phyloP scores from a whole-genome alignment of 2,329 filamentous ascomycete species.

The Colletotrichum caudatum region DNA sequence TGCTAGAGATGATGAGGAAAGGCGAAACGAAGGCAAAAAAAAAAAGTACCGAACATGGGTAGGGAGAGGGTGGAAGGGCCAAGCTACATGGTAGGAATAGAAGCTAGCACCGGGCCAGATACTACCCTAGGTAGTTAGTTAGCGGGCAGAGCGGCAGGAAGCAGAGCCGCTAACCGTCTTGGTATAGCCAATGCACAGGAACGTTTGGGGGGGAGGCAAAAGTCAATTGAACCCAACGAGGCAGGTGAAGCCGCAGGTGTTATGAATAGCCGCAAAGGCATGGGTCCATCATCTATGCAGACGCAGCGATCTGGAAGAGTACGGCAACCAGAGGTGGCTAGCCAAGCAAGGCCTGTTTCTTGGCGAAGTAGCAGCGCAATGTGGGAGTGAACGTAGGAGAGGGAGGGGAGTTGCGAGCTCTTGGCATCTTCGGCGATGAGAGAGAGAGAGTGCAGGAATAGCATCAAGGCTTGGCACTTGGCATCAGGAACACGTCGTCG shows the following conservation, averaged over 20 bases:
- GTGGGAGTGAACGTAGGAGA: not conserved
- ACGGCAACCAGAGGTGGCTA: not conserved
- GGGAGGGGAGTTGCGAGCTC: not conserved
- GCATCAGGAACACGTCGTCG: not conserved
- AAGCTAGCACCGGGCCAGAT: not conserved
- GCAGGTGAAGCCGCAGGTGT: not conserved
- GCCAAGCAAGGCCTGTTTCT: slow-evolving; percentile 9
- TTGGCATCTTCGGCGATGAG: not conserved
- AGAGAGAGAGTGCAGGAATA: not conserved
- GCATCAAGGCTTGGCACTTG: slow-evolving; percentile 11
- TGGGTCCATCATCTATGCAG: slow-evolving; percentile 2
- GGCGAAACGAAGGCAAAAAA: not conserved
- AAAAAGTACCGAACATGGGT: no score
- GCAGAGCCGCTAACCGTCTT: not conserved
- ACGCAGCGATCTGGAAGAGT: not conserved
- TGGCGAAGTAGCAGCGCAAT: not conserved
- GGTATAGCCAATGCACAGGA: not conserved
- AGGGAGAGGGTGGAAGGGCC: not conserved
- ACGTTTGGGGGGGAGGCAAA: not conserved
- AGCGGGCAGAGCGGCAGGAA: not conserved
- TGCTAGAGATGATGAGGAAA: slow-evolving; percentile 6
- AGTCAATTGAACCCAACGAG: slow-evolving; percentile 8
- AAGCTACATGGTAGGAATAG: not conserved
- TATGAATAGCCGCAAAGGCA: slow-evolving; percentile 5
- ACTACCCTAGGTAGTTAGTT: not conserved